phyloP scores from a whole-genome alignment of 805 yeast species.

The Clavispora vitiphila region DNA sequence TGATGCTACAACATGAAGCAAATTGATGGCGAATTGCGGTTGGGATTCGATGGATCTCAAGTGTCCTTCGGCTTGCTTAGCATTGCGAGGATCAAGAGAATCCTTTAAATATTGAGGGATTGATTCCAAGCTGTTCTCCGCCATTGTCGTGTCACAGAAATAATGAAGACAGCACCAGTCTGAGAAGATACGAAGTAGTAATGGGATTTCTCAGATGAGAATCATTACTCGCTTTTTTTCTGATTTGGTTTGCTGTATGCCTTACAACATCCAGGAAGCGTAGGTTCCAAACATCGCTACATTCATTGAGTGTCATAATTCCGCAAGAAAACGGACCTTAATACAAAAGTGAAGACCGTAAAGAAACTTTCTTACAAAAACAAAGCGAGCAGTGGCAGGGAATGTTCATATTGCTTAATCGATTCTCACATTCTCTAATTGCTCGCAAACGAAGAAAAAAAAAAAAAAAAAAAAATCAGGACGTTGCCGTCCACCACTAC shows the following conservation, averaged over 20 bases:
- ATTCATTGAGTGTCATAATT: no score
- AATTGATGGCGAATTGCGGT: conserved; percentile 70
- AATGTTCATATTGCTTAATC: no score
- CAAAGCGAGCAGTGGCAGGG: no score
- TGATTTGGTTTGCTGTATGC: not conserved
- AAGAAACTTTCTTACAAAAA: no score
- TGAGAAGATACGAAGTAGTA: not conserved
- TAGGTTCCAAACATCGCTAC: no score
- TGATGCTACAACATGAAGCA: conserved; percentile 75
- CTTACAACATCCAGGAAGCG: not conserved
- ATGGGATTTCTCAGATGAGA: not conserved
- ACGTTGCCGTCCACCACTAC: not conserved
- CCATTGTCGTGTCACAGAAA: conserved; percentile 15
- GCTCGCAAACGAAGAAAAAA: no score
- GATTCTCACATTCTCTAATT: no score
- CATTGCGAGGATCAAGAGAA: conserved; percentile 58
- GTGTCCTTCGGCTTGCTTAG: conserved; percentile 63
- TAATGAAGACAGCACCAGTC: not conserved
- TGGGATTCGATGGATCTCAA: conserved; percentile 58
- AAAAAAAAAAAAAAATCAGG: not conserved
- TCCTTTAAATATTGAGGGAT: conserved; percentile 54
- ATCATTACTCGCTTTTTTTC: not conserved
- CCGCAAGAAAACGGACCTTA: no score
- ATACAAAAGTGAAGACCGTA: no score
- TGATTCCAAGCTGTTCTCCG: conserved; percentile 39